Evolutionary conservation across 2,329 filamentous ascomycete genomes (phyloP).

Genomic region (Botryotinia convoluta): DNA sequence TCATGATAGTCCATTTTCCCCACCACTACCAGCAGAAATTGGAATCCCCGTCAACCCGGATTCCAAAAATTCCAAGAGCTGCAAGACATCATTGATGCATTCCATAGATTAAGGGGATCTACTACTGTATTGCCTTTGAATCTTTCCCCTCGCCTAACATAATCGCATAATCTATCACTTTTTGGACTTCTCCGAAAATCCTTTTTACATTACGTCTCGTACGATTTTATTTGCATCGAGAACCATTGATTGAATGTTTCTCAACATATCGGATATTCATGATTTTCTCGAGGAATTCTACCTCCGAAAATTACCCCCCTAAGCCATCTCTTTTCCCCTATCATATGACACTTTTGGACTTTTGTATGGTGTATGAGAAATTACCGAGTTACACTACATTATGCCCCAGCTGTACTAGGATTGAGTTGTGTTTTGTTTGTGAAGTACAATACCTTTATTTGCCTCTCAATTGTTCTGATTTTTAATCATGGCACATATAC

Average conservation of each 20-base stretch:
- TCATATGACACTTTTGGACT: conserved; percentile 10
- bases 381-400: neutral
- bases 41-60: conserved; percentile 13
- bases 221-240: neutral
- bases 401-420: neutral
- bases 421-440: neutral
- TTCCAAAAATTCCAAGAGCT: conserved; percentile 6
- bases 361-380: neutral
- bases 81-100: conserved; percentile 14
- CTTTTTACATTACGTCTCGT: neutral
- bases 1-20: neutral
- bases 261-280: conserved; percentile 8
- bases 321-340: neutral
- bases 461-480: neutral
- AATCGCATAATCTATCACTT: conserved; percentile 16
- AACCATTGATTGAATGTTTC: neutral
- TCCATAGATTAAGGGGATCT: conserved; percentile 5
- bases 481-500: neutral
- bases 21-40: neutral
- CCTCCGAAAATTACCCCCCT: neutral
- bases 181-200: neutral
- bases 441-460: neutral
- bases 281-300: neutral
- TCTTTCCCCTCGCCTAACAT: neutral
- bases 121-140: neutral